phyloP scores from a whole-genome alignment of 257 asterid species.

The Rhazya stricta region DNA sequence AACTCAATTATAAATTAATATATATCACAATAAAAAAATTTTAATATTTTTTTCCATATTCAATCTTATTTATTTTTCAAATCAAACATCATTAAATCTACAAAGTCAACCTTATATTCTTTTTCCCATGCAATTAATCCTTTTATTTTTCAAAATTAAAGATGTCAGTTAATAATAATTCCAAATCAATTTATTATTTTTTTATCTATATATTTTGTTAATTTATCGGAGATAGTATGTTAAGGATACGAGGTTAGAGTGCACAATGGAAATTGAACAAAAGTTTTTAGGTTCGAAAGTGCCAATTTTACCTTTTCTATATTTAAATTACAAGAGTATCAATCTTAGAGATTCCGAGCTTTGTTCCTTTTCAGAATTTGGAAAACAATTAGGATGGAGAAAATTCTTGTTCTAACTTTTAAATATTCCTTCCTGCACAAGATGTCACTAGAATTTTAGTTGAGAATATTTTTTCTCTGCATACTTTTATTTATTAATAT shows the following conservation, averaged over 20 bases:
- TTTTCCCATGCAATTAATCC: too few relatives aligned
- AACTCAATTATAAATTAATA: too few relatives aligned
- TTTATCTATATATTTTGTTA: too few relatives aligned
- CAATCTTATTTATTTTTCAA: too few relatives aligned
- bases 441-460: neutral
- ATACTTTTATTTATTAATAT: neutral
- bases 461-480: neutral
- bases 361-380: neutral
- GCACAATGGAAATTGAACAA: neutral
- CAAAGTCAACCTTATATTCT: too few relatives aligned
- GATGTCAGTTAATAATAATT: too few relatives aligned
- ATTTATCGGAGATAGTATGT: too few relatives aligned
- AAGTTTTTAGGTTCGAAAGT: neutral
- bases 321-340: neutral
- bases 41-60: too few relatives aligned
- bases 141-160: too few relatives aligned
- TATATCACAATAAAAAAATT: too few relatives aligned
- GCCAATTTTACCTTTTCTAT: neutral
- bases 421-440: neutral
- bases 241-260: neutral
- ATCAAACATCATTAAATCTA: too few relatives aligned
- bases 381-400: neutral
- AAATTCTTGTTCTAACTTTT: neutral
- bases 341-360: neutral
- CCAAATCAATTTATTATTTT: too few relatives aligned